These are phyloP conservation scores for Ogataea paraovalis DNA, from an alignment of 805 yeast species.

Conservation along the genomic window DNA sequence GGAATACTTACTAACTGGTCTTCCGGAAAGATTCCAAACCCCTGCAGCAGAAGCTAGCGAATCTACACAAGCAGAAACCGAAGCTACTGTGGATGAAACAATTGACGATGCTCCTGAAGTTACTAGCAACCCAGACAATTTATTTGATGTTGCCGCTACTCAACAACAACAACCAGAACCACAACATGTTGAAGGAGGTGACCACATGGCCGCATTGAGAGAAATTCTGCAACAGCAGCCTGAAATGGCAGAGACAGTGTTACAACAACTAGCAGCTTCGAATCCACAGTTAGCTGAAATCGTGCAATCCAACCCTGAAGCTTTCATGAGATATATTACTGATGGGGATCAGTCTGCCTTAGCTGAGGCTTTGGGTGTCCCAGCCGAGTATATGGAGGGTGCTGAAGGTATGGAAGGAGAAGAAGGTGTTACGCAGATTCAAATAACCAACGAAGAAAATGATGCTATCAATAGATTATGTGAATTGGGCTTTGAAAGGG, in stretches of 20 bases:
- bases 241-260: conserved; percentile 75
- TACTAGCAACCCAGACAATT: conserved; percentile 36
- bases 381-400: conserved; percentile 34
- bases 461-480: conserved; percentile 86
- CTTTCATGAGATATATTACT: conserved; percentile 68
- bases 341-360: conserved; percentile 58
- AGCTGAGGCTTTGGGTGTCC: conserved; percentile 38
- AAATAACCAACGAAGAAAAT: conserved; percentile 76
- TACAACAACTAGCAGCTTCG: conserved; percentile 74
- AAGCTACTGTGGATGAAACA: conserved; percentile 13
- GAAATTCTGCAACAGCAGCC: conserved; percentile 82
- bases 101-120: conserved; percentile 9
- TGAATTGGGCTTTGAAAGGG: conserved; percentile 89
- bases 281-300: conserved; percentile 83
- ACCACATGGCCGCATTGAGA: conserved; percentile 56
- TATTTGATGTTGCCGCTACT: conserved; percentile 47
- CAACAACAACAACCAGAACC: conserved; percentile 22
- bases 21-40: conserved; percentile 52
- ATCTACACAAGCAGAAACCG: conserved; percentile 15
- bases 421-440: conserved; percentile 48
- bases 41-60: conserved; percentile 21
- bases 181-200: conserved; percentile 28
- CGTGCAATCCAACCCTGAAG: conserved; percentile 86
- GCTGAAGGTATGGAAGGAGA: conserved; percentile 37
- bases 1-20: conserved; percentile 86